phyloP scores from a whole-genome alignment of 78 protist species.

The Cavenderia fasciculata region DNA sequence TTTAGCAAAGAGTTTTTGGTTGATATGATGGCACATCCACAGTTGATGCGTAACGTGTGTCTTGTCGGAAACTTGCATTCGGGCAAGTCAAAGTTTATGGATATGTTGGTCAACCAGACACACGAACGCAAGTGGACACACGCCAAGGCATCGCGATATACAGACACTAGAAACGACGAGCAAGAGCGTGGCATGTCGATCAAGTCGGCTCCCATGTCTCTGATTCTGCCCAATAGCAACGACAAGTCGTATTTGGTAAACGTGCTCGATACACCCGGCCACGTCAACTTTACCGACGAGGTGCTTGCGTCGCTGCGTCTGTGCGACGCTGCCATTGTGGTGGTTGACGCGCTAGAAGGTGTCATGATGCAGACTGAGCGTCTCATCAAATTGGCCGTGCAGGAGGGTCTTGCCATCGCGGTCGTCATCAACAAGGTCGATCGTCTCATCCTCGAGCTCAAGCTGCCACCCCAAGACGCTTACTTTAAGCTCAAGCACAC shows the following conservation, averaged over 20 bases:
- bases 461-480: constrained; percentile 98
- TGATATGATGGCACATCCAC: constrained; percentile 81
- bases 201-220: constrained; percentile 95
- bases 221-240: constrained; percentile 86
- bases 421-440: constrained; percentile 94
- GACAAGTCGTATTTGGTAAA: constrained; percentile 92
- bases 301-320: constrained; percentile 91
- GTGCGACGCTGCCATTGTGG: constrained; percentile 95
- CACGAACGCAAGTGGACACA: constrained; percentile 83
- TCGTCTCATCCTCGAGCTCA: constrained; percentile 95
- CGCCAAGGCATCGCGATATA: constrained; percentile 85
- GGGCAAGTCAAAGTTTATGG: constrained; percentile 97
- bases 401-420: constrained; percentile 74
- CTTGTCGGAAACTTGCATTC: constrained; percentile 93
- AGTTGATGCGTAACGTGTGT: constrained; percentile 93
- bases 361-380: constrained; percentile 91
- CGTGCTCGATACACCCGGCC: constrained; percentile 99
- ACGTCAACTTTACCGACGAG: constrained; percentile 95
- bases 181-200: constrained; percentile 92
- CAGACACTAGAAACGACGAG: constrained; percentile 96
- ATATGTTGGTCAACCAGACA: constrained; percentile 92
- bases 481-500: constrained; percentile 93
- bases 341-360: constrained; percentile 98
- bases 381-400: constrained; percentile 81
- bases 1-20: constrained; percentile 70